Base-by-base conservation (phyloP, 2,329 filamentous ascomycete species). In the Chrysoporthe puriensis region DNA sequence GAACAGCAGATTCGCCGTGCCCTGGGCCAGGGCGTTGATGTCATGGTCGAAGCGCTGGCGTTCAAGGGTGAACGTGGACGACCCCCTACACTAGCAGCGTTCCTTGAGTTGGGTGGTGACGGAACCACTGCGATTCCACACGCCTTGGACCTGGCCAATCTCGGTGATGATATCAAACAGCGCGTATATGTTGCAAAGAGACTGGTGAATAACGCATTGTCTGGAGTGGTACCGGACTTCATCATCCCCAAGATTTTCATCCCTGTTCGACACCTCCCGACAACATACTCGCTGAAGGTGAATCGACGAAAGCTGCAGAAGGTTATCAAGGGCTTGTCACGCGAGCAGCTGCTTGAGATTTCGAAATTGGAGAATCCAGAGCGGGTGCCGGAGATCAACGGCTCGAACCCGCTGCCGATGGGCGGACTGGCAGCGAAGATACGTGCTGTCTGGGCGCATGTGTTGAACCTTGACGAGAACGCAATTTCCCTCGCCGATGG, bases 241-340 rank as follows among this genome's bases (percentile, higher is more conserved):
- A 81, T 81, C 72, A 76, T 85, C n/a, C 85, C 85, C 0, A 76
- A 79, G 0, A 77, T 82, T 2, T 86, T 83, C 61, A 78, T 87
- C 2, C 84, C 85, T 0, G 75, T 87, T 32, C 78, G 78, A 58
- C 73, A 77, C 13, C 77, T 87, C 26, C 85, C 85, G 0, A 72
- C 86, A 32, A 85, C 83, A 0, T 77, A 80, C 0, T 83, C 83
- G 0, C 77, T 86, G 63, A 84, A 87, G 71, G 79, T 86, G 52
- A 82, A 86, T 70, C 79, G 83, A 1, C 76, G 79, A 21, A 81
- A 80, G 63, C 78, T 87, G 8, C 81, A 83, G 66, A 81, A 79
- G 69, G 78, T 82, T 68, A 81, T 82, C 40, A 72, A 78, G 0
- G 78, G 78, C 0, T 69, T 85, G 11, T 80, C 81, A 0, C 79